Conservation (phyloP, 306 rosid species). For the Vicia villosa region DNA sequence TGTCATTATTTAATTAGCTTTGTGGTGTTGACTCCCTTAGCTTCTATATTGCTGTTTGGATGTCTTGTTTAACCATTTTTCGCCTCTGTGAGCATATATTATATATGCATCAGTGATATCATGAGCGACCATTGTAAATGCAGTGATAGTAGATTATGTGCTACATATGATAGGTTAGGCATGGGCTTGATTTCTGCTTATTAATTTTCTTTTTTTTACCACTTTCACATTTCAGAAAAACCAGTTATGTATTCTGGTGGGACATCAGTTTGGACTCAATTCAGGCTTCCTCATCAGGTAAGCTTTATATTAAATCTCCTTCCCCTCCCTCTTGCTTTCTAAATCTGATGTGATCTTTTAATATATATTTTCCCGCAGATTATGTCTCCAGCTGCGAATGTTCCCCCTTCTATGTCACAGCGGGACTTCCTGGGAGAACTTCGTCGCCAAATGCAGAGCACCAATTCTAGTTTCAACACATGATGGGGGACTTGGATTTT, state of each 20-base stretch:
- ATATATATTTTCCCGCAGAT: constrained; percentile 36
- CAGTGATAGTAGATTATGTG: not conserved
- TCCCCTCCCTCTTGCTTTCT: not conserved
- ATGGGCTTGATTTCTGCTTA: not conserved
- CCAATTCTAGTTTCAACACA: constrained; percentile 40
- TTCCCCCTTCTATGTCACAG: constrained; percentile 45
- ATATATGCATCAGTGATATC: not conserved
- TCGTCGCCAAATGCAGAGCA: constrained; percentile 46
- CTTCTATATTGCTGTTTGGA: constrained; percentile 23
- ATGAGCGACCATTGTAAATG: not conserved
- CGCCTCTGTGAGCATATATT: not conserved
- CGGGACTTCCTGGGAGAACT: constrained; percentile 75
- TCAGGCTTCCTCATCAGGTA: constrained; percentile 73
- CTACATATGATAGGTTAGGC: not conserved
- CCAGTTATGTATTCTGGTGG: constrained; percentile 66
- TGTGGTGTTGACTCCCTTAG: not conserved
- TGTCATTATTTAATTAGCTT: not conserved
- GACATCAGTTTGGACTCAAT: constrained; percentile 58
- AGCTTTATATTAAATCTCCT: constrained; percentile 17
- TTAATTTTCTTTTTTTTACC: not conserved
- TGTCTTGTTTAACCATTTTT: constrained; percentile 26
- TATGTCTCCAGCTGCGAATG: constrained; percentile 44
- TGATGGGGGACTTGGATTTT: constrained; percentile 40
- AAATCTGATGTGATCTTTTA: constrained; percentile 13
- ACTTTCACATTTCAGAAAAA: constrained; percentile 55